Conservation (phyloP, 352 stramenopile genomes). For the Phytophthora constricta region DNA sequence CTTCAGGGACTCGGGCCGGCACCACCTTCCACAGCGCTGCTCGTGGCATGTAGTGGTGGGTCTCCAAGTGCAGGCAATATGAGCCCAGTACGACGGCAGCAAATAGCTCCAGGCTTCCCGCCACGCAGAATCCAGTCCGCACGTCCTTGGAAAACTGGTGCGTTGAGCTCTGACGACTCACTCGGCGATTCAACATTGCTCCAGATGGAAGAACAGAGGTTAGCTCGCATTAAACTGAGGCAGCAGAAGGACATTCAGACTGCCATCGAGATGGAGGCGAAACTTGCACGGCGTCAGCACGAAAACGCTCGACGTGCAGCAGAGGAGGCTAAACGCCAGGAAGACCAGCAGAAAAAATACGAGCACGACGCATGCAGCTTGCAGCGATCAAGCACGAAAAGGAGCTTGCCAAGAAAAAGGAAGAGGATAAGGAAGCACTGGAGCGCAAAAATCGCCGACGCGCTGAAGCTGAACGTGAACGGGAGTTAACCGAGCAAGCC, state of each 20-base stretch:
- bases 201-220: conserved; percentile 63
- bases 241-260: conserved; percentile 77
- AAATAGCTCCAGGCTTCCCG: conserved; percentile 32
- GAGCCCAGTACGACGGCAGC: conserved; percentile 25
- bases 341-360: conserved; percentile 69
- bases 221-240: conserved; percentile 71
- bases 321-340: conserved; percentile 61
- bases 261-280: conserved; percentile 83
- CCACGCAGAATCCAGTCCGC: conserved; percentile 36
- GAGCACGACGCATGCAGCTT: conserved; percentile 49
- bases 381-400: conserved; percentile 65
- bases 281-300: conserved; percentile 68
- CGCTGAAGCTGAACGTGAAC: conserved; percentile 61
- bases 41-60: conserved; percentile 13
- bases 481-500: conserved; percentile 50
- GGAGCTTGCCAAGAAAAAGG: conserved; percentile 67
- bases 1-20: conserved; percentile 41
- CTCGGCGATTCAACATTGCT: conserved; percentile 61
- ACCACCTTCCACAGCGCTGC: conserved; percentile 35
- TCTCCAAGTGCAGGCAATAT: conserved; percentile 13
- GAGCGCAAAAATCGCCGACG: conserved; percentile 45
- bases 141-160: conserved; percentile 20
- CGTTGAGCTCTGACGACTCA: conserved; percentile 1
- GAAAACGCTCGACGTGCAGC: conserved; percentile 60
- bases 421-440: conserved; percentile 59